These are phyloP conservation scores for Asterionellopsis glacialis DNA, from an alignment of 108 stramenopile genomes.

Conservation along the genomic window DNA sequence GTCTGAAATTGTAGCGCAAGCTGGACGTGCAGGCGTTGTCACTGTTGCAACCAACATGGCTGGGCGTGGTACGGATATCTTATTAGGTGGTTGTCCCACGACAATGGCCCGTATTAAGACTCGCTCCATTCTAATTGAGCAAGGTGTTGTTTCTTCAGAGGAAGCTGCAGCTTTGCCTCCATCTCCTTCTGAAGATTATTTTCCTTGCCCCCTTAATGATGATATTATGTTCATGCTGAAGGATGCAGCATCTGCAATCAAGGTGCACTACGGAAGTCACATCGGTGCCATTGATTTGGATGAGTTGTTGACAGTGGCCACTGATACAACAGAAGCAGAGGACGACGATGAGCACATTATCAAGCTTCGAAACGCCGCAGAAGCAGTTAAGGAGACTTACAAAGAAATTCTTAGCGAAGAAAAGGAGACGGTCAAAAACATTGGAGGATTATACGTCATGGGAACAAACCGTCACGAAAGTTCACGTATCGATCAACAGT, in stretches of 20 bases:
- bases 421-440: constrained; percentile 66
- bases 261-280: constrained; percentile 51
- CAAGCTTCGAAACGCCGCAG: constrained; percentile 74
- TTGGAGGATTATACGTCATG: constrained; percentile 94
- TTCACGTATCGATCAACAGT: constrained; percentile 89
- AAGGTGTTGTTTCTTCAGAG: constrained; percentile 54
- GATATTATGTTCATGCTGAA: constrained; percentile 50
- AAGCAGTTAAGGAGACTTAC: constrained; percentile 72
- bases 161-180: constrained; percentile 63
- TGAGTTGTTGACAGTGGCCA: constrained; percentile 85
- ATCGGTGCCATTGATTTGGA: constrained; percentile 76
- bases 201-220: constrained; percentile 66
- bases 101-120: constrained; percentile 85
- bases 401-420: constrained; percentile 66
- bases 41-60: constrained; percentile 98
- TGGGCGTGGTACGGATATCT: constrained; percentile 94
- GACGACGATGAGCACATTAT: constrained; percentile 72
- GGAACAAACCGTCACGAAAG: constrained; percentile 95
- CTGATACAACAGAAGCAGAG: constrained; percentile 85
- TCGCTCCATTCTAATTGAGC: constrained; percentile 56
- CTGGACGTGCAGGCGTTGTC: constrained; percentile 88
- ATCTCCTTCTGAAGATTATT: constrained; percentile 68
- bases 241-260: constrained; percentile 59
- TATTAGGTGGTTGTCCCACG: constrained; percentile 88
- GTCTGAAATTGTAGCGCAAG: constrained; percentile 93